Conservation (phyloP, 1,139 yeast genomes). For the Wickerhamomyces sp. region DNA sequence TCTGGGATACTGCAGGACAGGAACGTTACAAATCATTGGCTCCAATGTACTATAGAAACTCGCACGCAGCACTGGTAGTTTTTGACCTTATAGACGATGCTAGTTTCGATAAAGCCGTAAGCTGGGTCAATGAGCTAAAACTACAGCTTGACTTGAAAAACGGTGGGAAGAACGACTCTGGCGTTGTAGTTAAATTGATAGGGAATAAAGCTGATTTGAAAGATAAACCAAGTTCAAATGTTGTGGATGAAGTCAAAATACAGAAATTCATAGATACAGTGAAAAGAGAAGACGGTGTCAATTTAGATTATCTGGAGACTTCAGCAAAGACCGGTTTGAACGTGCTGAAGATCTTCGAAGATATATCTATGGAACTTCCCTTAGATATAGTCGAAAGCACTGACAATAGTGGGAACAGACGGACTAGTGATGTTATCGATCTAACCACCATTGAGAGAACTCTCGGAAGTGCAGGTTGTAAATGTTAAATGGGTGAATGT, state of each 20-base stretch:
- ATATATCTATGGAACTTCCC: conserved; percentile 23
- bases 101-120: conserved; percentile 74
- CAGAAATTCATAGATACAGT: conserved; percentile 12
- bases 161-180: conserved; percentile 31
- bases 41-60: conserved; percentile 88
- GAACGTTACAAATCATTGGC: conserved; percentile 86
- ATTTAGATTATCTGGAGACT: conserved; percentile 61
- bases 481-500: conserved; percentile 1
- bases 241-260: conserved; percentile 33
- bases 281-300: conserved; percentile 34
- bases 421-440: neutral
- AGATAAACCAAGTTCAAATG: conserved; percentile 23
- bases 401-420: neutral
- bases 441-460: neutral
- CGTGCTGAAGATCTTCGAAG: conserved; percentile 58
- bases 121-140: conserved; percentile 83
- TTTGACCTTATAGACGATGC: conserved; percentile 38
- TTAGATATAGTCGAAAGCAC: conserved; percentile 10
- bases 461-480: conserved; percentile 1
- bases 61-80: conserved; percentile 86
- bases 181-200: conserved; percentile 67
- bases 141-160: conserved; percentile 51
- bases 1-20: conserved; percentile 95
- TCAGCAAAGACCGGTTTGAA: conserved; percentile 82
- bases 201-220: conserved; percentile 67